Evolutionary conservation across 768 basidiomycete genomes (phyloP), one percentile per base, ranked within the genome.

Genomic region (Tephrocybe rancida): DNA sequence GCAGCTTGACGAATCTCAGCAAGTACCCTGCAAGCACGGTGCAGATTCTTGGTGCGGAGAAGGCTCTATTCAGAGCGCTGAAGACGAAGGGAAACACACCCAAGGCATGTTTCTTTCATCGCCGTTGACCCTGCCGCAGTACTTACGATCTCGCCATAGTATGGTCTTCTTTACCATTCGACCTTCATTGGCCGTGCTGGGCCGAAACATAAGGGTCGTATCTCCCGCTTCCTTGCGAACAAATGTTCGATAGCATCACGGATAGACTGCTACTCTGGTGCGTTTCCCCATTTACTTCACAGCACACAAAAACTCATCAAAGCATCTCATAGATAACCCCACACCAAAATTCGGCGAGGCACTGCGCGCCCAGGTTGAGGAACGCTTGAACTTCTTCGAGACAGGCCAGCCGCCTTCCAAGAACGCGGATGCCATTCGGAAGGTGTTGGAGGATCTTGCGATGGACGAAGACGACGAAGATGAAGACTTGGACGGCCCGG

Each of bases 31-130:
- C 96, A 0, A 94, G 92, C 65, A 98, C 96, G 13, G 96, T 98
- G 37, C 96, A 98, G 73, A 98, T 98, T 61, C 79, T 98, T 37
- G 96, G 96, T 61, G 96, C 96, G 21, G 96, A 98, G 77, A 98
- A 98, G 72, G 96, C 96, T 2, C 80, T 98, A 24, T 98, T 98
- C 84, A 78, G 96, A 50, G 96, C 96, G 0, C 78, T 98, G 65
- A 98, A 98, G 79, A 98, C 96, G 27, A 98, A 98, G 73, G 96
- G 96, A 14, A 98, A 98, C 70, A 99, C 96, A 0, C 95, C 96
- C 37, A 97, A 97, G 79, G 93, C 92, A 60, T 4, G 13, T 29
- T 48, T 70, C 37, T 29, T 35, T 13, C 46, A 21, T 38, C 21
- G 30, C 9, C 24, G 3, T 34, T 32, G 26, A n/a, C n/a, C n/a